These are phyloP conservation scores for Pythium volutum DNA, from an alignment of 352 stramenopile genomes.

Conservation along the genomic window DNA sequence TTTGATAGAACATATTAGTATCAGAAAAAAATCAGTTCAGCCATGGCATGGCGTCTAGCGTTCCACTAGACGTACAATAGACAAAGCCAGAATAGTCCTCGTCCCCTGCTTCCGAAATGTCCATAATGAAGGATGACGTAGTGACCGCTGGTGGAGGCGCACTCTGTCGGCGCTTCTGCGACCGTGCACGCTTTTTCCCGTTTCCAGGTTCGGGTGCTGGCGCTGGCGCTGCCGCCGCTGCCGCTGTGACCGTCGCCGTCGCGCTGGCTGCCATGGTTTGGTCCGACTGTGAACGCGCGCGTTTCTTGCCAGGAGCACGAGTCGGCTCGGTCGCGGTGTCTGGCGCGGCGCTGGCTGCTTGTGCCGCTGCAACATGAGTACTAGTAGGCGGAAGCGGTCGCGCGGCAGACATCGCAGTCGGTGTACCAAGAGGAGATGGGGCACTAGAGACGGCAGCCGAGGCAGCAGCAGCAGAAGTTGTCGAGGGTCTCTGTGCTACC, in stretches of 20 bases:
- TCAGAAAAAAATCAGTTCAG: background rate
- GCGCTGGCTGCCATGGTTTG: background rate
- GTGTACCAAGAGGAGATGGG: background rate
- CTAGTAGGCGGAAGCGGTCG: background rate
- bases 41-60: background rate
- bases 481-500: background rate
- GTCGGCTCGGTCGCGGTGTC: background rate
- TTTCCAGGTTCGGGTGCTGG: background rate
- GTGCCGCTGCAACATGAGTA: background rate
- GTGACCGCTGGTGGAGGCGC: background rate
- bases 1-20: background rate
- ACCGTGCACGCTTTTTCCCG: background rate
- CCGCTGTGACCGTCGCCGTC: background rate
- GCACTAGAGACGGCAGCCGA: background rate
- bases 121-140: background rate
- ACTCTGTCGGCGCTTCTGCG: background rate
- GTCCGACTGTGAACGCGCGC: background rate
- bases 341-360: background rate
- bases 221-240: background rate
- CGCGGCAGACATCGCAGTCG: background rate
- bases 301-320: background rate
- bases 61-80: conserved; percentile 5
- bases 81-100: background rate
- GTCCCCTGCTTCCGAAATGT: conserved; percentile 15
- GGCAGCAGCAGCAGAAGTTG: background rate